Evolutionary conservation across 1,284 basidiomycete species (phyloP), one percentile per base, ranked within the genome.

Genomic region (Polyporus tsugae): DNA sequence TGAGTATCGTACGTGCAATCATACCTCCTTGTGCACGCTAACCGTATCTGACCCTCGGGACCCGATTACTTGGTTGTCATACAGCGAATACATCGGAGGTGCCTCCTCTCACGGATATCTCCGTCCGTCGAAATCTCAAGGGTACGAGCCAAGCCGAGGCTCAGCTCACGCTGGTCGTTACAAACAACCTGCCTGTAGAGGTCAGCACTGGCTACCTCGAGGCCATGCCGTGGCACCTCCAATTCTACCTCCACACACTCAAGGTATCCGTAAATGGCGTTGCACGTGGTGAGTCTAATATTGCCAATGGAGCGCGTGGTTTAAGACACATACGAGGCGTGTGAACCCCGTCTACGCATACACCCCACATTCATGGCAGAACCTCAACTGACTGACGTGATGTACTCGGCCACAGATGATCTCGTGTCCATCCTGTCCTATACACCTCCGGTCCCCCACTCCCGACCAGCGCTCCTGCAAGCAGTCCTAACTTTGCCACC

Each of bases 181-280:
- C 79, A 17, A 98, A 98, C 78, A 85, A 89, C 63, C 82, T 83
- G 22, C 75, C 85, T 6, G 73, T 78, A 0, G 77, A 85, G 1
- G 79, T 91, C 39, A 81, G 85, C 38, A 85, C 91, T 0, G 80
- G 92, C 9, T 98, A 97, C 81, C 87, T 95, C 63, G 98, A 99
- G 80, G 92, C 93, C 1, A 91, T 98, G 85, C 97, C 97, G 3
- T 98, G 96, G 91, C 92, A 96, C 76, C 86, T 99, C 61, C 92
- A 94, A 71, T 92, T 95, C 60, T 96, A 93, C 82, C 83, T 98
- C 70, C 94, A 96, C 80, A 96, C 96, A 6, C 82, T 98, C 2
- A 75, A 80, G 29, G 76, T 87, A 3, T 76, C 84, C 46, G 84
- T 83, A 25, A 74, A 80, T 63, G 77, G 77, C 29, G 71, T 76